A percentile compares a stretch with the other conserved stretches of the same genome.
Conservation (phyloP, 1,139 yeast genomes). For the Eremothecium sinecaudum region DNA sequence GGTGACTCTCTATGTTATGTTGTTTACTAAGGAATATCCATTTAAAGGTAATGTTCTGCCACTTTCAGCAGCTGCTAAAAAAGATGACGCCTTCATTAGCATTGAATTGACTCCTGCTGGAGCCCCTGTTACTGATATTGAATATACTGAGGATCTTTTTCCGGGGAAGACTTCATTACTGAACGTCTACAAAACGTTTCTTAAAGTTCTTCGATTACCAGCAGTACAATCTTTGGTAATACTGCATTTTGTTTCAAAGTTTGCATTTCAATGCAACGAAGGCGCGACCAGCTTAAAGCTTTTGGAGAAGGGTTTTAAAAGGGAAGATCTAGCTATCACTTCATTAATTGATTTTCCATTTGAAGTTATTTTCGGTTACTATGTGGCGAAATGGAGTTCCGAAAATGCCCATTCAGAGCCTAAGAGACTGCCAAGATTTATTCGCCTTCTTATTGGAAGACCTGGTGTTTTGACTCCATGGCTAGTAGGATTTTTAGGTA, state of each 20-base stretch:
- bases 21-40: slow-evolving; percentile 62
- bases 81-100: slow-evolving; percentile 28
- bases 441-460: slow-evolving; percentile 22
- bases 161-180: slow-evolving; percentile 28
- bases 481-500: slow-evolving; percentile 82
- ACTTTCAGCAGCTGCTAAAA: slow-evolving; percentile 29
- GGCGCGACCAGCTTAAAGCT: slow-evolving; percentile 89
- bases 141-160: slow-evolving; percentile 21
- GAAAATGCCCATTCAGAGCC: slow-evolving; percentile 9
- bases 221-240: slow-evolving; percentile 67
- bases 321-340: slow-evolving; percentile 87
- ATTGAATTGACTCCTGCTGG: not conserved
- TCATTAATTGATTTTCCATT: slow-evolving; percentile 93
- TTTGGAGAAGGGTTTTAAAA: slow-evolving; percentile 85
- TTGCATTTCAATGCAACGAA: slow-evolving; percentile 93
- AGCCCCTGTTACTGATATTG: slow-evolving; percentile 3
- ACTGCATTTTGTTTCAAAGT: slow-evolving; percentile 69
- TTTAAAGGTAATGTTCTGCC: slow-evolving; percentile 19
- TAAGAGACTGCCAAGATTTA: not conserved
- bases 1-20: slow-evolving; percentile 52
- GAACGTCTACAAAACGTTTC: slow-evolving; percentile 66
- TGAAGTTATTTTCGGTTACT: slow-evolving; percentile 89
- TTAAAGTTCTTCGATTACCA: slow-evolving; percentile 62
- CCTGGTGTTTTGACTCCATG: slow-evolving; percentile 63
- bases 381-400: slow-evolving; percentile 86